phyloP scores from a whole-genome alignment of 805 yeast genomes.

The Starmerella vitae region DNA sequence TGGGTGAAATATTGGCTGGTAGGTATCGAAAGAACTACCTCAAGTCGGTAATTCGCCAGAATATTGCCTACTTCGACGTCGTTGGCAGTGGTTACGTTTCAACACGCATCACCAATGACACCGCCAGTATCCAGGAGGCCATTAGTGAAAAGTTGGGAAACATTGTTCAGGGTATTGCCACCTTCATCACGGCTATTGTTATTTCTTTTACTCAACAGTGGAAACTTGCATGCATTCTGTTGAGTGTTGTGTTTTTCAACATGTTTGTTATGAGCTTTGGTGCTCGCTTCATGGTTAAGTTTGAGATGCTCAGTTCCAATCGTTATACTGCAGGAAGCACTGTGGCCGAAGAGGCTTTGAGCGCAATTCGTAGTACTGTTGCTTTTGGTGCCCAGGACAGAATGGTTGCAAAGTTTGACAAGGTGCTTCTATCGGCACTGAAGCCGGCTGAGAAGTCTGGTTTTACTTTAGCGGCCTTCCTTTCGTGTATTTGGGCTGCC shows the following conservation, averaged over 20 bases:
- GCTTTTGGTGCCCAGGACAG: conserved; percentile 33
- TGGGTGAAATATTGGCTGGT: conserved; percentile 32
- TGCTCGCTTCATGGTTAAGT: conserved; percentile 25
- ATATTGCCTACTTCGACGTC: conserved; percentile 32
- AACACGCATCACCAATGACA: conserved; percentile 32
- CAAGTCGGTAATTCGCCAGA: conserved; percentile 29
- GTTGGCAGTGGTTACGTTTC: conserved; percentile 34
- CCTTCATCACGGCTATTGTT: conserved; percentile 30
- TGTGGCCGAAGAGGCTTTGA: conserved; percentile 32
- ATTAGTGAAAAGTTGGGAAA: conserved; percentile 32
- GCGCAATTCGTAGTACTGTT: conserved; percentile 31
- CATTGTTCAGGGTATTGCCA: conserved; percentile 29
- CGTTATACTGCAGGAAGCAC: conserved; percentile 27
- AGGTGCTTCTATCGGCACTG: conserved; percentile 22
- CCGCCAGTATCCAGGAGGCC: conserved; percentile 32
- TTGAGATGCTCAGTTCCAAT: conserved; percentile 17
- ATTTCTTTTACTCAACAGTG: conserved; percentile 29
- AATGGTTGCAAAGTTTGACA: conserved; percentile 26
- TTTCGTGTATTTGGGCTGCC: conserved; percentile 29
- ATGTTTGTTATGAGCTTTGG: conserved; percentile 24
- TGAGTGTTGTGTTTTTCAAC: conserved; percentile 27
- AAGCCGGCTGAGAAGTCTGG: conserved; percentile 23
- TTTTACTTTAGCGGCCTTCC: conserved; percentile 26
- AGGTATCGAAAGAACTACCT: conserved; percentile 30
- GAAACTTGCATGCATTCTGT: conserved; percentile 28